phyloP scores from a whole-genome alignment of 1,284 basidiomycete genomes.

The Malassezia cuniculi region DNA sequence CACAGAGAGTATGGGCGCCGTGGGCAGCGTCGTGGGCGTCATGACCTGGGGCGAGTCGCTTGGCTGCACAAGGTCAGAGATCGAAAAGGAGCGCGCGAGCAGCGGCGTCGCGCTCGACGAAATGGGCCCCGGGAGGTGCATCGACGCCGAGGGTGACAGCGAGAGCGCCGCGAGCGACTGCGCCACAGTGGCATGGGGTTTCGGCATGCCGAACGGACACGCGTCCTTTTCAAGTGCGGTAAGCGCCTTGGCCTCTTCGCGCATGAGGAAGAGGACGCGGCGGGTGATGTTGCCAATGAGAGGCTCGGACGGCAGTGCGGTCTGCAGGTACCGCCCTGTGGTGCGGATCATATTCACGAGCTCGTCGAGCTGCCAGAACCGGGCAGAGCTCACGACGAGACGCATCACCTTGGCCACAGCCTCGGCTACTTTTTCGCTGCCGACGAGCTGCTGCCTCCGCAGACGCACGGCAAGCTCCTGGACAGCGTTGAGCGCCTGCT shows the following conservation, averaged over 20 bases:
- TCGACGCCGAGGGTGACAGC: constrained; percentile 13
- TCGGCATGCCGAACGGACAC: not conserved
- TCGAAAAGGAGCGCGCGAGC: constrained; percentile 23
- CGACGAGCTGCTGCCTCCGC: constrained; percentile 20
- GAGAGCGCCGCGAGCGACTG: constrained; percentile 20
- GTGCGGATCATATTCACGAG: constrained; percentile 65
- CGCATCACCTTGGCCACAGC: constrained; percentile 77
- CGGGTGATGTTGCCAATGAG: constrained; percentile 86
- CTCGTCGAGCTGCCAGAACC: constrained; percentile 74
- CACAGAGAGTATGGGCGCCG: not conserved
- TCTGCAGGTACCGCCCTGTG: constrained; percentile 66
- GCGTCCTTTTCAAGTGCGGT: constrained; percentile 21
- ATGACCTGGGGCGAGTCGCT: too few relatives aligned
- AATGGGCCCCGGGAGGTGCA: constrained; percentile 1
- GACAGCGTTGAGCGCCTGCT: constrained; percentile 21
- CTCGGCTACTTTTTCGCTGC: constrained; percentile 54
- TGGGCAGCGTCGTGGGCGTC: not conserved
- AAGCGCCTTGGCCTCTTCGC: constrained; percentile 57
- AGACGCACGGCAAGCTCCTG: constrained; percentile 23
- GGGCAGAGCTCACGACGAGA: constrained; percentile 73
- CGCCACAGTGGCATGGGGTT: constrained; percentile 13
- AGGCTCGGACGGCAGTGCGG: constrained; percentile 75
- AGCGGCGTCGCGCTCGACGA: constrained; percentile 14
- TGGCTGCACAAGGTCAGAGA: constrained; percentile 30
- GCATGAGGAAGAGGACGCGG: constrained; percentile 75